Conservation (phyloP, 2,329 filamentous ascomycete species). For the Fusarium phyllophilum region DNA sequence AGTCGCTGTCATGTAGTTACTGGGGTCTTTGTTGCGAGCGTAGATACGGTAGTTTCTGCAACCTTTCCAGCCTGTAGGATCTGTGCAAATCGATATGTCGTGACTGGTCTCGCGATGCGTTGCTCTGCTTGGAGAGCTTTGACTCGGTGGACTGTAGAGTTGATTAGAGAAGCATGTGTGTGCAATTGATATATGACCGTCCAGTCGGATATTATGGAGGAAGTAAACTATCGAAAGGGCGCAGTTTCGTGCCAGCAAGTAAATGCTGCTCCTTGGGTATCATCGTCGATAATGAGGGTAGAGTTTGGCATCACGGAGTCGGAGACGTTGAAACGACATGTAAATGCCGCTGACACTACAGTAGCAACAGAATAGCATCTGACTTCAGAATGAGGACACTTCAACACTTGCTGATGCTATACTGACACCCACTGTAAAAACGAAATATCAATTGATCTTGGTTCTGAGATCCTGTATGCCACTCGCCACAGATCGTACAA, state of each 20-base stretch:
- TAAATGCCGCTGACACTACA: neutral
- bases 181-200: neutral
- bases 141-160: neutral
- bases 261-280: neutral
- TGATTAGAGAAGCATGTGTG: neutral
- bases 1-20: neutral
- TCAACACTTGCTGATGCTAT: neutral
- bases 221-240: neutral
- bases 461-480: slow-evolving; percentile 14
- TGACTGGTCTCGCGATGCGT: neutral
- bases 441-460: slow-evolving; percentile 26
- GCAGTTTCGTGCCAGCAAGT: neutral
- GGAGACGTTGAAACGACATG: neutral
- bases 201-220: slow-evolving; percentile 7
- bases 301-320: neutral
- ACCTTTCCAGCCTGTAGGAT: slow-evolving; percentile 2
- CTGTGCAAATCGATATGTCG: slow-evolving; percentile 12
- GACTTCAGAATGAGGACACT: neutral
- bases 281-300: neutral
- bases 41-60: slow-evolving; percentile 9
- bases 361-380: neutral
- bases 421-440: neutral
- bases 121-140: slow-evolving; percentile 8
- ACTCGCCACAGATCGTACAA: slow-evolving; percentile 8
- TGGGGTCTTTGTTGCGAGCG: slow-evolving; percentile 6